Evolutionary conservation across 352 stramenopile species (phyloP).

Genomic region (Phytophthora agathidicida): DNA sequence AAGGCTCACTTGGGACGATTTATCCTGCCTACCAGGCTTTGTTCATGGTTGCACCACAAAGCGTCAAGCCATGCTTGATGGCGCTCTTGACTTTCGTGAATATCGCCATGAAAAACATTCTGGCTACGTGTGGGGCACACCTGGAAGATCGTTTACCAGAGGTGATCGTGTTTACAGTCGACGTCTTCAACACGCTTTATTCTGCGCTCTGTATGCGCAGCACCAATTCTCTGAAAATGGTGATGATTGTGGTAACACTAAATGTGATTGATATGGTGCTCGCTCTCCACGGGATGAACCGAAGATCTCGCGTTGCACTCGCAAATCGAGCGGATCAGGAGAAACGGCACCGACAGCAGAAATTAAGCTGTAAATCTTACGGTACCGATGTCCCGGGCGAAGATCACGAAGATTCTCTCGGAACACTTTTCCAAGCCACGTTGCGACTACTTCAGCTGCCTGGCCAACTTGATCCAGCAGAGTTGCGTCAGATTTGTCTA

Average conservation of each 20-base stretch:
- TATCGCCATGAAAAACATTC: conserved; percentile 32
- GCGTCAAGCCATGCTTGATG: conserved; percentile 22
- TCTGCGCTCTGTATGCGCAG: conserved; percentile 38
- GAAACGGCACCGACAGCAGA: conserved; percentile 6
- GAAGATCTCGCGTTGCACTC: conserved; percentile 14
- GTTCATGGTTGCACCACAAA: conserved; percentile 12
- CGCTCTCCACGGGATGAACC: conserved; percentile 31
- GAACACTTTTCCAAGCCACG: conserved; percentile 30
- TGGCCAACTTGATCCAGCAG: conserved; percentile 36
- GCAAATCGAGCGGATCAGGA: conserved; percentile 17
- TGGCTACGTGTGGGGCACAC: conserved; percentile 31
- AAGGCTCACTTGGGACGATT: conserved; percentile 31
- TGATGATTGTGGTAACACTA: conserved; percentile 18
- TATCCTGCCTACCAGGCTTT: conserved; percentile 37
- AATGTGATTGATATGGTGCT: conserved; percentile 24
- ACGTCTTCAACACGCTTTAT: conserved; percentile 52
- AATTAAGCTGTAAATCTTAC: conserved; percentile 1
- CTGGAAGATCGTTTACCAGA: conserved; percentile 37
- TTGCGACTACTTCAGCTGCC: conserved; percentile 31
- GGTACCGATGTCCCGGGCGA: background rate
- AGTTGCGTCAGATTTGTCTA: conserved; percentile 39
- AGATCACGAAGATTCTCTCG: conserved; percentile 15
- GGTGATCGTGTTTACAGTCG: conserved; percentile 43
- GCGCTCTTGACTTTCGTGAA: conserved; percentile 42
- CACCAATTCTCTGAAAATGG: conserved; percentile 35